phyloP scores from a whole-genome alignment of 306 rosid genomes.

The Herpetospermum pedunculosum region DNA sequence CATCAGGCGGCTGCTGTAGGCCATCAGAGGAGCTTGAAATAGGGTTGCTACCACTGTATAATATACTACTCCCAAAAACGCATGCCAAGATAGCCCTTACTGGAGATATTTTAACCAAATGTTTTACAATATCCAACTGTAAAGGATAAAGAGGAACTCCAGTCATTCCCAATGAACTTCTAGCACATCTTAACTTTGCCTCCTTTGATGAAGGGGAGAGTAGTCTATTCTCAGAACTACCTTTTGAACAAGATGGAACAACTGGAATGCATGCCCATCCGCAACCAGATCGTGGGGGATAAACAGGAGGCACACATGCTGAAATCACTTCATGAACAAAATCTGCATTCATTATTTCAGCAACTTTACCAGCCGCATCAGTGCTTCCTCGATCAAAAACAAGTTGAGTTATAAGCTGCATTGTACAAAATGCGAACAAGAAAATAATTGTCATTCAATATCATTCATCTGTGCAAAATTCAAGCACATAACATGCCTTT shows the following conservation, averaged over 20 bases:
- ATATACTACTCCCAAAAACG: slow-evolving; percentile 87
- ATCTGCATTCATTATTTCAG: slow-evolving; percentile 93
- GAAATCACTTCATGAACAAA: slow-evolving; percentile 96
- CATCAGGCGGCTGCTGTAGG: slow-evolving; percentile 63
- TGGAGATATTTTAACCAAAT: slow-evolving; percentile 90
- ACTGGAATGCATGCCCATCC: slow-evolving; percentile 98
- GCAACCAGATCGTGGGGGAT: slow-evolving; percentile 85
- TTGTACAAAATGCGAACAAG: slow-evolving; percentile 15
- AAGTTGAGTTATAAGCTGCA: slow-evolving; percentile 88
- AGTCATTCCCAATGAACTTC: slow-evolving; percentile 58
- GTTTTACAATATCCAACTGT: slow-evolving; percentile 84
- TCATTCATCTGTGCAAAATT: not conserved
- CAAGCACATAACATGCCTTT: not conserved
- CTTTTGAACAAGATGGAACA: slow-evolving; percentile 55
- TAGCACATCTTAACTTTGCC: slow-evolving; percentile 65
- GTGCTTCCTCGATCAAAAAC: slow-evolving; percentile 96
- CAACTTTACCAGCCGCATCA: slow-evolving; percentile 91
- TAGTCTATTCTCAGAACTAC: slow-evolving; percentile 65
- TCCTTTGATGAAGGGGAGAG: slow-evolving; percentile 76
- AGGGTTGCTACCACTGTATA: slow-evolving; percentile 61
- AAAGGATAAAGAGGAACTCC: slow-evolving; percentile 84
- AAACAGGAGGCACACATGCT: slow-evolving; percentile 95
- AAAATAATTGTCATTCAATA: slow-evolving; percentile 8
- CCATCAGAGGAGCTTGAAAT: slow-evolving; percentile 72
- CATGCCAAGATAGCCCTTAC: slow-evolving; percentile 95